Evolutionary conservation across 495 filamentous ascomycete genomes (phyloP).

Genomic region (Xylaria cubensis): DNA sequence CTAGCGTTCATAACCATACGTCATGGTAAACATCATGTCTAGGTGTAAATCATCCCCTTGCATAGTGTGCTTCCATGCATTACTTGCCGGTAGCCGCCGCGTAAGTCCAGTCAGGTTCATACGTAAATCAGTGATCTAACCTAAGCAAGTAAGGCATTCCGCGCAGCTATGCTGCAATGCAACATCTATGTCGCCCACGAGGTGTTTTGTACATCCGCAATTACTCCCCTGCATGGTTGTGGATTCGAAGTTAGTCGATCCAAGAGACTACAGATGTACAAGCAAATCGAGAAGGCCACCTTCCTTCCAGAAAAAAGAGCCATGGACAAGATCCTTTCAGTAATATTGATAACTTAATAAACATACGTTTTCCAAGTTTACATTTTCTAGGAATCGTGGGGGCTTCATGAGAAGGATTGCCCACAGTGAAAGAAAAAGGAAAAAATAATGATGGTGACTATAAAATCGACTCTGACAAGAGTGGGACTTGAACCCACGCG

Average conservation of each 20-base stretch:
- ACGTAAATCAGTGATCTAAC: background rate
- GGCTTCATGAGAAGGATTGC: background rate
- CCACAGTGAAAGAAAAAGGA: background rate
- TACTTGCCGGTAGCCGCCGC: background rate
- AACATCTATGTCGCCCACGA: background rate
- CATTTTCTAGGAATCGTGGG: background rate
- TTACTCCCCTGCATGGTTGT: background rate
- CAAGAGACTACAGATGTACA: background rate
- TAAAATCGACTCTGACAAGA: conserved; percentile 34
- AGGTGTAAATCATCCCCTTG: background rate
- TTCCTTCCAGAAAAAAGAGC: background rate
- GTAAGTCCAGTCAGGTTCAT: background rate
- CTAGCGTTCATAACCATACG: background rate
- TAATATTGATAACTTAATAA: background rate
- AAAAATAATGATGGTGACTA: background rate
- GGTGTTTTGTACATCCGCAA: background rate
- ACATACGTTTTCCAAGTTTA: background rate
- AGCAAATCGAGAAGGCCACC: background rate
- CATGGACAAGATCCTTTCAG: background rate
- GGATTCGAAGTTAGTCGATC: background rate
- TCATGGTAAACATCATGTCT: background rate
- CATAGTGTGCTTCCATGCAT: background rate
- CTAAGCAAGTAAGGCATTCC: background rate
- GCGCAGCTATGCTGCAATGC: background rate
- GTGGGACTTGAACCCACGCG: conserved; percentile 53